Evolutionary conservation across 805 yeast genomes (phyloP), one percentile per base, ranked within the genome.

Genomic region (Kurtzmaniella fragi): DNA sequence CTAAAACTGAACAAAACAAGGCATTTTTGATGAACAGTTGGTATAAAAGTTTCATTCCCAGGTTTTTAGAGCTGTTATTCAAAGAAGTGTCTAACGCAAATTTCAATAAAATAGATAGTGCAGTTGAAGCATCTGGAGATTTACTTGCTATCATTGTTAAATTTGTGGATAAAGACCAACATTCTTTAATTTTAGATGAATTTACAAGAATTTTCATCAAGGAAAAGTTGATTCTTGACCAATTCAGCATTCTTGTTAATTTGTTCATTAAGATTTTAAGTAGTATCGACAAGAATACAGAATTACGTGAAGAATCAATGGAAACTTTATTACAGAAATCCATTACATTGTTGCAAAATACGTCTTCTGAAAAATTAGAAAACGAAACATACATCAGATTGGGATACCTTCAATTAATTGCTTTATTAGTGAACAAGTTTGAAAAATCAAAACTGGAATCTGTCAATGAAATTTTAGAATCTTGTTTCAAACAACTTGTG

Each of bases 321-420:
- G 38, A 2, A 16, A 31, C 11, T 26, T 49, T 5, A 43, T 54
- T 6, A 17, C 38, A 7, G 31, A 20, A 20, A 20, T 5, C 15
- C 5, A 10, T 15, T n/a, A 12, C 5, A 6, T 13, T n/a, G 31
- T 28, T n/a, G 5, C 17, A 28, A 17, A n/a, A 5, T 5, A 31
- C 13, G 4, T 25, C 34, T 31, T 6, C 20, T 6, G 20, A 12
- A 12, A 12, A n/a, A 13, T 20, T 20, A 8, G 25, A 20, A 20
- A 20, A 5, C 8, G 8, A 20, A 5, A 5, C 26, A 4, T 36
- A 36, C 30, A 58, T 67, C 25, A 67, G 78, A 42, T 58, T 78
- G n/a, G 76, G 78, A 0, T 78, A 78, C 45, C 62, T 84, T 30
- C 77, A 85, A 41, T 54, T 72, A 11, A 43, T 82, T 5, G 64